These are phyloP conservation scores for Didymella glomerata DNA, from an alignment of 2,329 filamentous ascomycete genomes.

Conservation along the genomic window DNA sequence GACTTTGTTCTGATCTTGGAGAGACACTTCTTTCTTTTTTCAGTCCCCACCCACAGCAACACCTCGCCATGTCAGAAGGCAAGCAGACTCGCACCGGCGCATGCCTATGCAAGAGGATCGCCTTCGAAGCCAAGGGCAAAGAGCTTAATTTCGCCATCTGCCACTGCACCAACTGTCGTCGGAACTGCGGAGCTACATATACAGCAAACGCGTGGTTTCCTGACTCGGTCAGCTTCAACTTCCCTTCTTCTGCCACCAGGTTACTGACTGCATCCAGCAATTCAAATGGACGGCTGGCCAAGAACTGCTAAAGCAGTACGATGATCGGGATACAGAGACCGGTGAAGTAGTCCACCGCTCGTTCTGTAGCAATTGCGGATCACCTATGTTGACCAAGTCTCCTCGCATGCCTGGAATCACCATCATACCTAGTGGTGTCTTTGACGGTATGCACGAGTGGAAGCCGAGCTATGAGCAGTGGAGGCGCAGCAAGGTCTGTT, in stretches of 20 bases:
- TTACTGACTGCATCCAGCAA: constrained; percentile 3
- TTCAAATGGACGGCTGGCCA: constrained; percentile 16
- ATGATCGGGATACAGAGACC: constrained; percentile 18
- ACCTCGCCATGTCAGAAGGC: not conserved
- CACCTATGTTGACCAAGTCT: constrained; percentile 15
- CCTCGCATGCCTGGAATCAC: constrained; percentile 17
- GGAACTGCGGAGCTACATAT: constrained; percentile 13
- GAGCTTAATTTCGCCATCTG: constrained; percentile 19
- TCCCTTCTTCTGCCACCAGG: not conserved
- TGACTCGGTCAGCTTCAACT: not conserved
- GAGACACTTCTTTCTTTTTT: no score
- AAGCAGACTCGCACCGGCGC: constrained; percentile 11
- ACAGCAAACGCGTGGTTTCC: constrained; percentile 19
- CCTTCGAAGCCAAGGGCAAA: constrained; percentile 5
- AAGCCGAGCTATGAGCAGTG: constrained; percentile 21
- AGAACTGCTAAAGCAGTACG: constrained; percentile 11
- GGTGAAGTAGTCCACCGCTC: constrained; percentile 15
- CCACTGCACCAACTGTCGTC: constrained; percentile 15
- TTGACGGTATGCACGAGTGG: constrained; percentile 16
- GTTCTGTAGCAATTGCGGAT: constrained; percentile 18
- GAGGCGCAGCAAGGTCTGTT: constrained; percentile 18
- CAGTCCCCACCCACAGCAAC: not conserved
- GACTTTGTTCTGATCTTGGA: no score
- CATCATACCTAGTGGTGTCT: constrained; percentile 15
- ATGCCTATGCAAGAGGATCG: constrained; percentile 16